A percentile compares a stretch with the other conserved stretches of the same genome.
These are phyloP conservation scores for Bauhinia variegata DNA, from an alignment of 306 rosid species.

Conservation along the genomic window DNA sequence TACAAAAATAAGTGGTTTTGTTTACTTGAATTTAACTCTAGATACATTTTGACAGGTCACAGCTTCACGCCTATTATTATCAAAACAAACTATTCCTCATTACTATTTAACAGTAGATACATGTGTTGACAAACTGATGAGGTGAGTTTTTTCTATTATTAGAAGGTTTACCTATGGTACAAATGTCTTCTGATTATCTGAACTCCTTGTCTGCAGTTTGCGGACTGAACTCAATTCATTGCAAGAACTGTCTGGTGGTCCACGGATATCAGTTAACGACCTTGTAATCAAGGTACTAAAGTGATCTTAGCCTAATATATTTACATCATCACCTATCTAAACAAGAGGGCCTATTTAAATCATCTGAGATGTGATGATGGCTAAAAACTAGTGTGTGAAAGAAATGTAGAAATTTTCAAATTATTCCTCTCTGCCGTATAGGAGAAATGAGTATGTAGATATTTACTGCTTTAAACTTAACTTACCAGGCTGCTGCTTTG, in stretches of 20 bases:
- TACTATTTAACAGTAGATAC: conserved; percentile 91
- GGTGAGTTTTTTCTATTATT: conserved; percentile 59
- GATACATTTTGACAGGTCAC: conserved; percentile 67
- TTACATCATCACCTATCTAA: too few species aligned
- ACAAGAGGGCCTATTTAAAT: too few species aligned
- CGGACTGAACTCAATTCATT: conserved; percentile 78
- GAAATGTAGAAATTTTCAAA: too few species aligned
- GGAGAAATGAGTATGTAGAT: too few species aligned
- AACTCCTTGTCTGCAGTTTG: conserved; percentile 57
- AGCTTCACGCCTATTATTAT: conserved; percentile 86
- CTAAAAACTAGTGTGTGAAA: too few species aligned
- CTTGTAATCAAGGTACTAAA: conserved; percentile 87
- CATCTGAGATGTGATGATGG: too few species aligned
- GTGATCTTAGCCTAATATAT: conserved; percentile 22
- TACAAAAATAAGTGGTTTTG: conserved; percentile 26
- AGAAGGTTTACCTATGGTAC: conserved; percentile 24
- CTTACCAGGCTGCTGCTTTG: conserved; percentile 93
- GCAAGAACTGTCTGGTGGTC: conserved; percentile 92
- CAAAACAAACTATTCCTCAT: conserved; percentile 99
- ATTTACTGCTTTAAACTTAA: conserved; percentile 21
- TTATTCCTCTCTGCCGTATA: too few species aligned
- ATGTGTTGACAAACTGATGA: conserved; percentile 88
- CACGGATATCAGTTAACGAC: conserved; percentile 91
- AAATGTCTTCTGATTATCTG: conserved; percentile 12
- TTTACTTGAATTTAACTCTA: conserved; percentile 38